These are phyloP conservation scores for Leucocoprinus leucothites DNA, from an alignment of 768 basidiomycete species.

Conservation along the genomic window DNA sequence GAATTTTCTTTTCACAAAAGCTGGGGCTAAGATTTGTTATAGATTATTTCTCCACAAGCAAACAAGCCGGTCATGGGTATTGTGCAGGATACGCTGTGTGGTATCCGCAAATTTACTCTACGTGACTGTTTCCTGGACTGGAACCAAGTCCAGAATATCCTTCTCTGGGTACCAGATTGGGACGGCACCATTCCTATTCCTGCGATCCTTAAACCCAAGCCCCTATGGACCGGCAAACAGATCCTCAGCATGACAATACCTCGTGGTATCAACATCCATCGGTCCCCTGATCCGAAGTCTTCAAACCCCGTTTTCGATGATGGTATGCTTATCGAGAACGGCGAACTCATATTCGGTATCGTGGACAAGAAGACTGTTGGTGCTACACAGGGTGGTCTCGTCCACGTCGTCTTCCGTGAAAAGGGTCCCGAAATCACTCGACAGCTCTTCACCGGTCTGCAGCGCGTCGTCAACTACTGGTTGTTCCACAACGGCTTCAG, in stretches of 20 bases:
- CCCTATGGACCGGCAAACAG: constrained; percentile 98
- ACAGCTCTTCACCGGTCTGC: constrained; percentile 88
- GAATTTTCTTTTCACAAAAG: neutral
- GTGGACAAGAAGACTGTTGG: constrained; percentile 99
- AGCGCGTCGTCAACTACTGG: constrained; percentile 98
- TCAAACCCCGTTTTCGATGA: constrained; percentile 86
- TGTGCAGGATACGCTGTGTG: constrained; percentile 97
- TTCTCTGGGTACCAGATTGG: constrained; percentile 98
- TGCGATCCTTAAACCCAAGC: constrained; percentile 94
- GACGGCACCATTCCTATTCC: constrained; percentile 91
- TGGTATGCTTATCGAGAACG: constrained; percentile 95
- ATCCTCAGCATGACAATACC: constrained; percentile 90
- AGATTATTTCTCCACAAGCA: constrained; percentile 99
- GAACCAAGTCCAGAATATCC: constrained; percentile 94
- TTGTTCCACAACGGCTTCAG: constrained; percentile 98
- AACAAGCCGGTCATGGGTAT: constrained; percentile 99
- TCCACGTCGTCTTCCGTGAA: constrained; percentile 97
- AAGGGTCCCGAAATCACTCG: constrained; percentile 92
- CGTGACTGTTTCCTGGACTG: constrained; percentile 96
- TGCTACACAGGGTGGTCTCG: constrained; percentile 88
- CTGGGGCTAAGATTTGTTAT: constrained; percentile 1
- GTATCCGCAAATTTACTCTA: constrained; percentile 94
- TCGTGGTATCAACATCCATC: constrained; percentile 90
- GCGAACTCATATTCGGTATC: constrained; percentile 91
- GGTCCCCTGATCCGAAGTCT: constrained; percentile 75